These are phyloP conservation scores for Dendrothele bispora DNA, from an alignment of 768 basidiomycete genomes.

Conservation along the genomic window DNA sequence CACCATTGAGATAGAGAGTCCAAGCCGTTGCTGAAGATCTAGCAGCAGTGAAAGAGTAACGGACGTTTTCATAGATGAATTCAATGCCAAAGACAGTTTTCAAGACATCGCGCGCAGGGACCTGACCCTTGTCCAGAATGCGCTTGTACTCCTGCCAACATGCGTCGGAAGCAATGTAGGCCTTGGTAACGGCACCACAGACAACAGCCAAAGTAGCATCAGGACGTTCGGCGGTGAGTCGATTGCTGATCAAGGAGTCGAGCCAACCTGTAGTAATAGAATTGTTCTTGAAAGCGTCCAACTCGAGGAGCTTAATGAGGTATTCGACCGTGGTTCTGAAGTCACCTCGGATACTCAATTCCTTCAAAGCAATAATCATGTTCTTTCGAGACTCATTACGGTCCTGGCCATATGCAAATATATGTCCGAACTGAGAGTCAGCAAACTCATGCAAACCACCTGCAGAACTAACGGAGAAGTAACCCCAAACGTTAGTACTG, in stretches of 20 bases:
- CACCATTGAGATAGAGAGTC: constrained; percentile 97
- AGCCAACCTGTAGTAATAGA: constrained; percentile 99
- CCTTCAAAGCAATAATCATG: constrained; percentile 99
- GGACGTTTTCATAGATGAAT: constrained; percentile 95
- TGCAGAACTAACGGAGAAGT: constrained; percentile 94
- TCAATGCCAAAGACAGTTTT: constrained; percentile 97
- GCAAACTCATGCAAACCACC: constrained; percentile 99
- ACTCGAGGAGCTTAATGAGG: constrained; percentile 94
- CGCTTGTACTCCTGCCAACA: constrained; percentile 94
- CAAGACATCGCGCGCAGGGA: constrained; percentile 89
- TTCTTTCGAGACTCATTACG: constrained; percentile 95
- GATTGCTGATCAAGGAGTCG: constrained; percentile 94
- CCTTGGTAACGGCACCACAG: constrained; percentile 95
- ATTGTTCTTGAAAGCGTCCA: constrained; percentile 95
- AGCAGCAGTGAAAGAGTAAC: constrained; percentile 94
- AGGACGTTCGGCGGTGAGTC: constrained; percentile 95
- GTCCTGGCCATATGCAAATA: constrained; percentile 98
- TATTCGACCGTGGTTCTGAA: constrained; percentile 99
- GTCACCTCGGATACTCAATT: constrained; percentile 97
- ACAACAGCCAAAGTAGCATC: constrained; percentile 91
- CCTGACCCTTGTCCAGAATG: constrained; percentile 96
- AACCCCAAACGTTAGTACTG: constrained; percentile 99
- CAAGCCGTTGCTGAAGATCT: constrained; percentile 86
- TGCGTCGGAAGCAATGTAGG: constrained; percentile 84
- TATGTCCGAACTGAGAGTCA: constrained; percentile 99